phyloP scores from a whole-genome alignment of 805 yeast species.

The Candida lessepsii region DNA sequence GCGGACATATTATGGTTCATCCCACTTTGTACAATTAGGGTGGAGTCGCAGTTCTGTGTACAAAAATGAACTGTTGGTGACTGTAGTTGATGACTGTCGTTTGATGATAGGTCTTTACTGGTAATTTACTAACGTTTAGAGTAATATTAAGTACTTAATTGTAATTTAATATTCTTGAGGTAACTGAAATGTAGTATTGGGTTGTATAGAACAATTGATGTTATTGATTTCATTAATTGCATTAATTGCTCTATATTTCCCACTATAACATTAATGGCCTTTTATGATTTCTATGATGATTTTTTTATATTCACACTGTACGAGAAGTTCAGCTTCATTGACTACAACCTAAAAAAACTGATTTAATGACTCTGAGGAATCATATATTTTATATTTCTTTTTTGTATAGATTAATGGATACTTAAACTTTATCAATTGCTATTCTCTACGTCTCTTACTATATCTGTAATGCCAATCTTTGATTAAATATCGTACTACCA shows the following conservation, averaged over 20 bases:
- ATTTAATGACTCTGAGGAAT: conserved; percentile 47
- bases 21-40: conserved; percentile 43
- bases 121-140: conserved; percentile 3
- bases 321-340: conserved; percentile 39
- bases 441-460: neutral
- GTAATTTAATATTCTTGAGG: no score
- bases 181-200: neutral
- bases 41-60: conserved; percentile 50
- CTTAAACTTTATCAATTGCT: neutral
- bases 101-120: conserved; percentile 28
- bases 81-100: conserved; percentile 47
- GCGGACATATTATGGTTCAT: conserved; percentile 44
- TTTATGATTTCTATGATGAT: conserved; percentile 35
- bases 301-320: conserved; percentile 46
- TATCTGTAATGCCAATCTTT: no score
- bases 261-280: no score
- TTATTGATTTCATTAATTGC: no score
- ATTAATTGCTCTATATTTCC: no score
- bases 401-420: conserved; percentile 6
- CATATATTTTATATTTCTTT: conserved; percentile 8
- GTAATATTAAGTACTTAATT: no score
- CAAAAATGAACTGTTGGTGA: conserved; percentile 42
- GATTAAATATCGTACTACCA: neutral
- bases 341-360: conserved; percentile 40
- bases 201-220: no score